Evolutionary conservation across 768 basidiomycete species (phyloP).

Genomic region (Coprinellus aureogranulatus): DNA sequence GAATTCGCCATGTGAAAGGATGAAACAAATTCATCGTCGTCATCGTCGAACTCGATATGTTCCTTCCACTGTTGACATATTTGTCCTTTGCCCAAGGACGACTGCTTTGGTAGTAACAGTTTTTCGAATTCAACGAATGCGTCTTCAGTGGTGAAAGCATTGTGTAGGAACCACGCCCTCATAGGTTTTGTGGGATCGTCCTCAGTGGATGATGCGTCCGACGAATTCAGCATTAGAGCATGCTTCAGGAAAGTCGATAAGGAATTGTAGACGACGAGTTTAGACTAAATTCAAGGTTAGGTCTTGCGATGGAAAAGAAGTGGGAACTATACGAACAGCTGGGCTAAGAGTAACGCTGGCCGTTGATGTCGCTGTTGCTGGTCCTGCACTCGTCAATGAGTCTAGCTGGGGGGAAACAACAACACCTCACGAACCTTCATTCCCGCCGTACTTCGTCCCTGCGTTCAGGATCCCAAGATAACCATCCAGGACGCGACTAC

Average conservation of each 20-base stretch:
- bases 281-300: slow-evolving; percentile 54
- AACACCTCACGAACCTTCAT: slow-evolving; percentile 40
- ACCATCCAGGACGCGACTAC: slow-evolving; percentile 68
- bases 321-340: slow-evolving; percentile 42
- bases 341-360: slow-evolving; percentile 65
- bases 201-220: slow-evolving; percentile 2
- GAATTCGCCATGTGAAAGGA: slow-evolving; percentile 11
- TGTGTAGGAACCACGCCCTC: slow-evolving; percentile 62
- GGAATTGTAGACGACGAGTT: slow-evolving; percentile 71
- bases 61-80: slow-evolving; percentile 28
- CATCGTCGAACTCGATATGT: slow-evolving; percentile 34
- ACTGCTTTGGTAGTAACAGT: slow-evolving; percentile 28
- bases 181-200: slow-evolving; percentile 20
- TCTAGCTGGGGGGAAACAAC: background rate
- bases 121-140: slow-evolving; percentile 55
- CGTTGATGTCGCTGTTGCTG: slow-evolving; percentile 52
- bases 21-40: slow-evolving; percentile 33
- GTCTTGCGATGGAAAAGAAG: slow-evolving; percentile 6
- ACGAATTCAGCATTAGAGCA: slow-evolving; percentile 34
- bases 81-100: slow-evolving; percentile 10
- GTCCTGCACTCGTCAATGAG: slow-evolving; percentile 25
- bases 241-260: slow-evolving; percentile 62
- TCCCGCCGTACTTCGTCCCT: slow-evolving; percentile 59
- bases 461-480: slow-evolving; percentile 78
- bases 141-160: slow-evolving; percentile 52